Evolutionary conservation across 2,329 filamentous ascomycete genomes (phyloP).

Genomic region (Alternaria atra): DNA sequence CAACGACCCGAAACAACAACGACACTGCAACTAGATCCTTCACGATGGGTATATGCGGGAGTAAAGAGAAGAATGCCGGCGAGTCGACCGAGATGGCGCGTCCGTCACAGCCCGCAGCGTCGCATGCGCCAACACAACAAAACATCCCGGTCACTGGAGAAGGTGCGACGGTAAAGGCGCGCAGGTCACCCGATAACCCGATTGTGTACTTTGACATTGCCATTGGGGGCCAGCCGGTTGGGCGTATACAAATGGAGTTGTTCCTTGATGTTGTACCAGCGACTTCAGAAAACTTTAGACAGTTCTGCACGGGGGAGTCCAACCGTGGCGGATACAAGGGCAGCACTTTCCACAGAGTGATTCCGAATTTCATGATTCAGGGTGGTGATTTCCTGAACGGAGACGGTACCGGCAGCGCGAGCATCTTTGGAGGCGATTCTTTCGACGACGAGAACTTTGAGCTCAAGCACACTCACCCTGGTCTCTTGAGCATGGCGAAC

Average conservation of each 20-base stretch:
- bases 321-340: conserved; percentile 80
- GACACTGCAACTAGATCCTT: not conserved
- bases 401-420: conserved; percentile 87
- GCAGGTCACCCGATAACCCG: conserved; percentile 22
- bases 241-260: conserved; percentile 85
- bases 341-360: conserved; percentile 87
- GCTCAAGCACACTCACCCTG: conserved; percentile 91
- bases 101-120: conserved; percentile 10
- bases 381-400: conserved; percentile 78
- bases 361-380: conserved; percentile 97
- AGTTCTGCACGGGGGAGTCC: conserved; percentile 77
- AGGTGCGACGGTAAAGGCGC: conserved; percentile 11
- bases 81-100: conserved; percentile 17
- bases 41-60: conserved; percentile 24
- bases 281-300: conserved; percentile 81
- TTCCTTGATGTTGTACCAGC: conserved; percentile 84
- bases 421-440: conserved; percentile 81
- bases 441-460: conserved; percentile 94
- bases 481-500: conserved; percentile 97
- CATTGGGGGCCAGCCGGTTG: conserved; percentile 59
- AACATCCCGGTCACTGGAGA: not conserved
- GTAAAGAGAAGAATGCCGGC: conserved; percentile 15
- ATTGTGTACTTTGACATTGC: conserved; percentile 29
- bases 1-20: not conserved
- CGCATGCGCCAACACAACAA: not conserved